A percentile compares a stretch with the other conserved stretches of the same genome.
Evolutionary conservation across 208 protist species (phyloP).

Genomic region (Kentomonas sorsogonicus): DNA sequence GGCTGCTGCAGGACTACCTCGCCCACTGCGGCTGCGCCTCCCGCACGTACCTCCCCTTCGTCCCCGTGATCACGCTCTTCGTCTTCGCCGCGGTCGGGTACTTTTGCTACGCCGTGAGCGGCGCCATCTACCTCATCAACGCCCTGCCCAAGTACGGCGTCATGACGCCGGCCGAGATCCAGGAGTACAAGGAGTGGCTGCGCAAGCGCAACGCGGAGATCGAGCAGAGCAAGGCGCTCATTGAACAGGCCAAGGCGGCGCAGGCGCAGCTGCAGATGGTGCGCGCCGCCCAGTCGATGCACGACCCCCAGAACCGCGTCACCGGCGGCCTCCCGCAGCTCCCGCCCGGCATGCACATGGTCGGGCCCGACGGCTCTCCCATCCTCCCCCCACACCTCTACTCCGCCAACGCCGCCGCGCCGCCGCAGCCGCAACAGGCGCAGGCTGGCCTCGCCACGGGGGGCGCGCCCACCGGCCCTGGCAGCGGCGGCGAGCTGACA

Average conservation of each 20-base stretch:
- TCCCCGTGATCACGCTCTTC: constrained; percentile 34
- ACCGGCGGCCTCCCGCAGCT: neutral
- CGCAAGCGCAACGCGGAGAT: constrained; percentile 27
- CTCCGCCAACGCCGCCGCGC: neutral
- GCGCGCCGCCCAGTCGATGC: constrained; percentile 13
- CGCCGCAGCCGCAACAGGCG: neutral
- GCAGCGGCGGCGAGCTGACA: too few species aligned
- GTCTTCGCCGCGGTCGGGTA: constrained; percentile 49
- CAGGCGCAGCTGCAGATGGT: constrained; percentile 48
- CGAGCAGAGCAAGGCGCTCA: constrained; percentile 34
- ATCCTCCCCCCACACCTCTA: constrained; percentile 10
- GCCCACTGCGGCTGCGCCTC: constrained; percentile 31
- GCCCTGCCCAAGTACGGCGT: constrained; percentile 70
- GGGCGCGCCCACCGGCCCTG: too few species aligned
- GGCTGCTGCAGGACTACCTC: constrained; percentile 55
- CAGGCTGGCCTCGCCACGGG: neutral
- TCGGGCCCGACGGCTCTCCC: too few species aligned
- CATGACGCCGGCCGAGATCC: constrained; percentile 63
- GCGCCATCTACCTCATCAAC: constrained; percentile 61
- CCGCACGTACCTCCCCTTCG: constrained; percentile 47
- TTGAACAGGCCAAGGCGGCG: constrained; percentile 45
- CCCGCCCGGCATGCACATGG: too few species aligned
- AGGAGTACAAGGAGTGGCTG: constrained; percentile 73
- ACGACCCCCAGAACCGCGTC: neutral
- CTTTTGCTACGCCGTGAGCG: constrained; percentile 40